phyloP scores from a whole-genome alignment of 2,329 filamentous ascomycete species.

The Pyrenophora tritici-repentis region DNA sequence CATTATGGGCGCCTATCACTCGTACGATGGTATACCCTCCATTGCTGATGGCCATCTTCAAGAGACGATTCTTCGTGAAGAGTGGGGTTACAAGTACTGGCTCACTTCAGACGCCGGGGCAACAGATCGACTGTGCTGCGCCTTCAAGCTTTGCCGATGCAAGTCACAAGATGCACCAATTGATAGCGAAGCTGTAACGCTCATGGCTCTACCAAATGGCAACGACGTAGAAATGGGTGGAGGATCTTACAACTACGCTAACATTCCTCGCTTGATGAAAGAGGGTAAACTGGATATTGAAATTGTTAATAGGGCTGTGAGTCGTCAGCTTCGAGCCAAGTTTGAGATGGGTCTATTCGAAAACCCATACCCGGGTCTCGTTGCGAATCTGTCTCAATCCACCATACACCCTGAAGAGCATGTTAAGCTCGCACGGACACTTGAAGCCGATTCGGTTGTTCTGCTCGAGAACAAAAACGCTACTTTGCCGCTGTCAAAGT shows the following conservation, averaged over 20 bases:
- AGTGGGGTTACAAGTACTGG: conserved; percentile 76
- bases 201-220: conserved; percentile 68
- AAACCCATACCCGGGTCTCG: conserved; percentile 66
- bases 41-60: conserved; percentile 69
- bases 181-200: conserved; percentile 68
- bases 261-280: conserved; percentile 67
- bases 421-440: conserved; percentile 64
- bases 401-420: conserved; percentile 67
- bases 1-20: conserved; percentile 77
- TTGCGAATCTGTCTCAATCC: conserved; percentile 59
- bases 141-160: conserved; percentile 67
- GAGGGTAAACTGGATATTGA: conserved; percentile 64
- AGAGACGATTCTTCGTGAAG: conserved; percentile 67
- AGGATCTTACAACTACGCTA: conserved; percentile 69
- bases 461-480: conserved; percentile 72
- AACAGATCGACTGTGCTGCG: conserved; percentile 68
- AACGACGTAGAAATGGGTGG: conserved; percentile 79
- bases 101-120: conserved; percentile 70
- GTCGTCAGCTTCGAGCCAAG: conserved; percentile 68
- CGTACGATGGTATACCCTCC: conserved; percentile 72
- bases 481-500: conserved; percentile 67
- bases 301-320: conserved; percentile 68
- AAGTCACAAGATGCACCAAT: conserved; percentile 54
- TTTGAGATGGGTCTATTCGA: conserved; percentile 75
- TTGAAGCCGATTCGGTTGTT: conserved; percentile 72